Evolutionary conservation across 1,284 basidiomycete genomes (phyloP), one percentile per base, ranked within the genome.

Genomic region (Tilletiopsis washingtonensis): DNA sequence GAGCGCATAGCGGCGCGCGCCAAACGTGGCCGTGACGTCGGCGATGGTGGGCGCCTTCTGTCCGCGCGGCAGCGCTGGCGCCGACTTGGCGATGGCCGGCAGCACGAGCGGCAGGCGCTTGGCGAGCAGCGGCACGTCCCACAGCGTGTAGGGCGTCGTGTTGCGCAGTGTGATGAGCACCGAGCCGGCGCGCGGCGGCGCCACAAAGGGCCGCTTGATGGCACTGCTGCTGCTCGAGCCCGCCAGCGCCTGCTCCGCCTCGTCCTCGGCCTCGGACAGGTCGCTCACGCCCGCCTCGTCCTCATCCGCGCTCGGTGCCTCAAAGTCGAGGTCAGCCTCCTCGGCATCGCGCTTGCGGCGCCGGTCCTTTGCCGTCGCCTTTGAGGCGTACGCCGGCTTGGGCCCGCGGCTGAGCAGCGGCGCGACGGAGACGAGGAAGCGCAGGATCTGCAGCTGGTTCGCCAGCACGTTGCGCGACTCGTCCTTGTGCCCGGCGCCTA

Each of bases 381-480:
- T 77, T 76, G 0, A 75, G 1, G 57, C 66, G 49, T 67, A 61
- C 27, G 27, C 23, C 3, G 64, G 67, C 17, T 54, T 27, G 1
- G 51, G 20, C 3, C 67, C 67, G 3, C 40, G 46, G 5, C 78
- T 78, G 6, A 98, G 77, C 19, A 85, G 76, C 1, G 79, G 76
- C 0, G 82, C 78, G 11, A 83, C 85, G 9, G 85, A 87, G 15
- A 83, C 79, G 43, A 98, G 76, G 69, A 96, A 94, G 2, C 82
- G 83, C 20, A 96, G 78, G 17, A 98, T 76, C n/a, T 96, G 79
- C 19, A 84, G 70, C 71, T 98, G 93, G 74, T 98, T 97, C 9
- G 85, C 84, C 12, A 88, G 77, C 51, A 98, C 86, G 74, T 97
- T 98, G 46, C 93, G 82, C 64, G 91, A 85, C 75, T 93, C 89